Conservation (phyloP, 2,329 filamentous ascomycete genomes). For the Coleophoma eucalyptorum region DNA sequence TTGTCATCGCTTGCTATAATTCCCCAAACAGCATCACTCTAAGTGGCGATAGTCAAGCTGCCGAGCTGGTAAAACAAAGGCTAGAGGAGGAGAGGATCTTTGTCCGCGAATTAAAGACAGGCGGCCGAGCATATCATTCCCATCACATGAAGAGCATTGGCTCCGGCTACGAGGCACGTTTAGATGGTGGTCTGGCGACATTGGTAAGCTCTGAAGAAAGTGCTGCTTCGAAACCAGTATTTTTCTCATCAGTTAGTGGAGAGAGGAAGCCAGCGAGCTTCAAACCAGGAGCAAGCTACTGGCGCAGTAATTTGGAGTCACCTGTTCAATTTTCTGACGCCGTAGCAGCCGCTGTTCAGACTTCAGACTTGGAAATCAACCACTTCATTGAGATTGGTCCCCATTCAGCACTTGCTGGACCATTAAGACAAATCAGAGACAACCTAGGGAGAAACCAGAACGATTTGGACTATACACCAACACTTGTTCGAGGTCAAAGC, state of each 20-base stretch:
- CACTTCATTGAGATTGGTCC: constrained; percentile 17
- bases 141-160: background rate
- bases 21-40: constrained; percentile 12
- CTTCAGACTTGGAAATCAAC: constrained; percentile 8
- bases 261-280: background rate
- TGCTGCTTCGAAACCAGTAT: background rate
- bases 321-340: background rate
- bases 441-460: background rate
- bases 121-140: background rate
- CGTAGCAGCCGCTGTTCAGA: background rate
- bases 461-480: constrained; percentile 5
- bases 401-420: constrained; percentile 11
- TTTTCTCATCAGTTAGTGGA: background rate
- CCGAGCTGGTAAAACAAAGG: background rate
- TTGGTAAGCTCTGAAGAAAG: background rate
- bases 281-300: background rate
- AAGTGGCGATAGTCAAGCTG: constrained; percentile 4
- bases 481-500: constrained; percentile 5
- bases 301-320: constrained; percentile 2
- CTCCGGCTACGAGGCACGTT: background rate
- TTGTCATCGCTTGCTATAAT: constrained; percentile 20
- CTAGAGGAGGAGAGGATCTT: background rate
- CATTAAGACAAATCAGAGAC: constrained; percentile 6
- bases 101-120: background rate
- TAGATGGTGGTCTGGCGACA: background rate